Conservation (phyloP, 106 monocot genomes). For the Dactylorhiza incarnata region DNA sequence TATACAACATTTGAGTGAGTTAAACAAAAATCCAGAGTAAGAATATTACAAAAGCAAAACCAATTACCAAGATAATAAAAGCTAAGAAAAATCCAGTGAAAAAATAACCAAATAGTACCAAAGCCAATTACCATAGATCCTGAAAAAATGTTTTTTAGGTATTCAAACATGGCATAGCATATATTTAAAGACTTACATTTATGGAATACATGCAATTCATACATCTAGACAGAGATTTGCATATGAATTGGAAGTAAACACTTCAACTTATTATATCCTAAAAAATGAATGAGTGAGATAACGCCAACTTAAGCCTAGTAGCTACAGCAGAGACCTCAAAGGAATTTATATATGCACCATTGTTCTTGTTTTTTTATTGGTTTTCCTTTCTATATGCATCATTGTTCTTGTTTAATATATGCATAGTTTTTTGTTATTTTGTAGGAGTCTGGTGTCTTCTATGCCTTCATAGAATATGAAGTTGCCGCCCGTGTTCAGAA, state of each 20-base stretch:
- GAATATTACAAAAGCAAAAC: too few species aligned
- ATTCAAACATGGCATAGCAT: neutral
- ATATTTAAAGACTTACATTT: neutral
- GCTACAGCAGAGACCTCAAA: neutral
- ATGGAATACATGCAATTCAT: neutral
- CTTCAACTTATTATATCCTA: neutral
- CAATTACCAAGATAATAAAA: neutral
- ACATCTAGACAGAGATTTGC: neutral
- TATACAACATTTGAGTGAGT: neutral
- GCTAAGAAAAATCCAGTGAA: neutral
- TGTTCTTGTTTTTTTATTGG: too few species aligned
- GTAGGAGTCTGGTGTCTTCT: too few species aligned
- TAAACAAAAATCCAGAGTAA: too few species aligned
- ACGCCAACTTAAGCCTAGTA: neutral
- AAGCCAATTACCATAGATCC: neutral
- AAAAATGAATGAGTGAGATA: neutral
- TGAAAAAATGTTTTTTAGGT: neutral
- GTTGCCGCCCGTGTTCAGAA: conserved; percentile 53
- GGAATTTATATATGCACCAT: too few species aligned
- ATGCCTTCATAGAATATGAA: conserved; percentile 86
- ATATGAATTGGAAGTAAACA: neutral
- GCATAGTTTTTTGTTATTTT: too few species aligned
- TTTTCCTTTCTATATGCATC: too few species aligned
- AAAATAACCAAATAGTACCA: neutral
- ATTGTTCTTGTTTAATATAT: too few species aligned